These are phyloP conservation scores for Pleurotus pulmonarius DNA, from an alignment of 768 basidiomycete genomes.

Conservation along the genomic window DNA sequence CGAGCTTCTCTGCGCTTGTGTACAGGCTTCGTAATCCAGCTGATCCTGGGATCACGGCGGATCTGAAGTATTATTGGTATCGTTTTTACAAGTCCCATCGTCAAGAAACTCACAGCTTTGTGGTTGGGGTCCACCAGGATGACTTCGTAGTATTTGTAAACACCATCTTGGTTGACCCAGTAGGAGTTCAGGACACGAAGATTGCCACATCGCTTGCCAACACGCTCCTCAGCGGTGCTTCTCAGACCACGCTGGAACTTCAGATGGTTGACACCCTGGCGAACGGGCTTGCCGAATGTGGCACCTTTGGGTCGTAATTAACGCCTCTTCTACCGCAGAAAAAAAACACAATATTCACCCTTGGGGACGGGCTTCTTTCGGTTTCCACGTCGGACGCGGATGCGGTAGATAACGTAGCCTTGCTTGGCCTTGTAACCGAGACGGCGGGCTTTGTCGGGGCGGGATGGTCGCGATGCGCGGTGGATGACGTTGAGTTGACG, in stretches of 20 bases:
- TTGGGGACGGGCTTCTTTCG: constrained; percentile 98
- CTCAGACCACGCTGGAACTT: constrained; percentile 94
- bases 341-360: constrained; percentile 48
- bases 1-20: constrained; percentile 99
- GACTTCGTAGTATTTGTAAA: constrained; percentile 99
- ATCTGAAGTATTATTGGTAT: constrained; percentile 45
- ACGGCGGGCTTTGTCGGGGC: constrained; percentile 98
- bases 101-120: constrained; percentile 68
- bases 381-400: constrained; percentile 97
- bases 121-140: constrained; percentile 95
- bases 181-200: constrained; percentile 96
- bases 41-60: constrained; percentile 95
- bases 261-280: constrained; percentile 99
- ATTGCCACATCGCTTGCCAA: constrained; percentile 94
- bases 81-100: too few species aligned
- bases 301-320: constrained; percentile 56
- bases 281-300: constrained; percentile 98
- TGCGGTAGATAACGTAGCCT: constrained; percentile 96
- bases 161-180: constrained; percentile 99
- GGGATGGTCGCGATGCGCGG: constrained; percentile 95
- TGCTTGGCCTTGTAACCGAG: constrained; percentile 99
- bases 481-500: constrained; percentile 98
- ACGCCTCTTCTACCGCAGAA: background rate
- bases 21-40: constrained; percentile 98
- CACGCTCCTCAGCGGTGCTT: constrained; percentile 96